Percentiles rank a stretch among this genome's conserved stretches.
phyloP scores from a whole-genome alignment of 495 filamentous ascomycete species.

The Hyaloscypha variabilis region DNA sequence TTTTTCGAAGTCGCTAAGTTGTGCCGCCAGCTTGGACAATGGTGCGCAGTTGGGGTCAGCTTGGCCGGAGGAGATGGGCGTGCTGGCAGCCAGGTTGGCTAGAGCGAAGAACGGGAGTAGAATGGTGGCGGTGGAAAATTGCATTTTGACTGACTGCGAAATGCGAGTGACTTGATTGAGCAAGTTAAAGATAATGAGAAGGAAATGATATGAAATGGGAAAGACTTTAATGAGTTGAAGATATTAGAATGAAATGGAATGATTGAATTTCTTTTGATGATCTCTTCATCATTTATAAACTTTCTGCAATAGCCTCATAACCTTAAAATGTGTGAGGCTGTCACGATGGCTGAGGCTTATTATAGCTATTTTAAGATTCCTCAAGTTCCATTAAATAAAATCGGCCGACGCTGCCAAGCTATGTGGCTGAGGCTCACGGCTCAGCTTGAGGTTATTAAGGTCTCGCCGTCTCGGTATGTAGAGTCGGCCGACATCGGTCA shows the following conservation, averaged over 20 bases:
- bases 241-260: not conserved
- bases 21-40: not conserved
- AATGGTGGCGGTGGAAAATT: not conserved
- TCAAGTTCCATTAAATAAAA: not conserved
- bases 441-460: not conserved
- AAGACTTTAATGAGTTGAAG: not conserved
- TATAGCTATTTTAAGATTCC: not conserved
- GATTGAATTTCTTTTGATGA: not conserved
- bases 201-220: not conserved
- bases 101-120: slow-evolving; percentile 1
- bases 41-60: not conserved
- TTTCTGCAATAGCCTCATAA: not conserved
- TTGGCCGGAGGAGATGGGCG: not conserved
- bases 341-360: not conserved
- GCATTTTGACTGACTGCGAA: not conserved
- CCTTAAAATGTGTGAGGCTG: not conserved
- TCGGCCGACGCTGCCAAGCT: not conserved
- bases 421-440: not conserved
- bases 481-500: not conserved
- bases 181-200: not conserved
- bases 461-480: not conserved
- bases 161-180: slow-evolving; percentile 1
- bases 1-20: slow-evolving; percentile 1
- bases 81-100: not conserved
- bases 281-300: not conserved